Conservation (phyloP, 805 yeast genomes). For the Ogataea ramenticola region DNA sequence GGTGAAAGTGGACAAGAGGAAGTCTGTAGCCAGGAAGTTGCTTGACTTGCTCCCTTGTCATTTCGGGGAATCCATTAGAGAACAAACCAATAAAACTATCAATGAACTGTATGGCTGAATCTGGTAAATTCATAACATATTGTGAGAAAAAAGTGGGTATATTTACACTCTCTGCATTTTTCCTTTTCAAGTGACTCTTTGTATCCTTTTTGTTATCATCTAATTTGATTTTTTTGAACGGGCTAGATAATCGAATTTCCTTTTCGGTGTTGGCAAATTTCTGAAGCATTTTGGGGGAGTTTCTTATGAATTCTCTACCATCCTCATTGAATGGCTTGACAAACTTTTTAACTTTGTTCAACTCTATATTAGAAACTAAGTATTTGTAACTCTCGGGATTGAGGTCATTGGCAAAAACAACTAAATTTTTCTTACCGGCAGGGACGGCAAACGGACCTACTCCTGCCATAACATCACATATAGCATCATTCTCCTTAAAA, state of each 20-base stretch:
- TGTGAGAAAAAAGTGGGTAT: slow-evolving; percentile 57
- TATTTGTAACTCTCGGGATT: slow-evolving; percentile 81
- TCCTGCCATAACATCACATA: slow-evolving; percentile 96
- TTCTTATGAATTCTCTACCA: slow-evolving; percentile 72
- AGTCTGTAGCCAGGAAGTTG: slow-evolving; percentile 42
- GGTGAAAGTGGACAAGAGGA: slow-evolving; percentile 81
- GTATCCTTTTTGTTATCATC: slow-evolving; percentile 5
- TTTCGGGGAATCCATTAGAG: slow-evolving; percentile 28
- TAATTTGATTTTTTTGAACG: slow-evolving; percentile 18
- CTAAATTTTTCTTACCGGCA: slow-evolving; percentile 74
- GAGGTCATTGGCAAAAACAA: slow-evolving; percentile 87
- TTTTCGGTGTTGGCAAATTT: slow-evolving; percentile 36
- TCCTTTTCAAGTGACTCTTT: slow-evolving; percentile 13
- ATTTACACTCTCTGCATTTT: slow-evolving; percentile 17
- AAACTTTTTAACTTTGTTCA: slow-evolving; percentile 54
- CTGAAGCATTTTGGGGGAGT: slow-evolving; percentile 45
- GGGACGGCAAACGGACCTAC: slow-evolving; percentile 98
- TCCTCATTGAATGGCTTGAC: slow-evolving; percentile 67
- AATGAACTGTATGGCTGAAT: slow-evolving; percentile 77
- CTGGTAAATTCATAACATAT: slow-evolving; percentile 95
- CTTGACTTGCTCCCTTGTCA: slow-evolving; percentile 28
- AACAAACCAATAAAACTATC: slow-evolving; percentile 74
- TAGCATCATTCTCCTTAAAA: slow-evolving; percentile 61
- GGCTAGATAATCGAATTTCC: slow-evolving; percentile 28
- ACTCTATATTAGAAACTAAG: slow-evolving; percentile 52